Base-by-base conservation (phyloP, 2,329 filamentous ascomycete genomes). In the Aspergillus hiratsukae region DNA sequence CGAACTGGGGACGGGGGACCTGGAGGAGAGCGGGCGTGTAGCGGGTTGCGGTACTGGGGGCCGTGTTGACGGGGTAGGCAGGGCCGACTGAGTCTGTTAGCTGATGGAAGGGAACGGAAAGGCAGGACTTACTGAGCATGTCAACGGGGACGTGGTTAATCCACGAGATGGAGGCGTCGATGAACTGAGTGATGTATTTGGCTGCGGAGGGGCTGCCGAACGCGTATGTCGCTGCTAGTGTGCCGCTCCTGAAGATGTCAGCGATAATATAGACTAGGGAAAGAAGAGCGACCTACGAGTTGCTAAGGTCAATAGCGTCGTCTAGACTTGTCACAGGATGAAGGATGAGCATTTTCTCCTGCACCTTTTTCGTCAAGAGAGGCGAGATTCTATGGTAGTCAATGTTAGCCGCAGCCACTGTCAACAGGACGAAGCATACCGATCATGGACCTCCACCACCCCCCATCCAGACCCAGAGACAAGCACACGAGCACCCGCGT, bases 151-250 rank as follows among this genome's bases (percentile, higher is more conserved):
- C 76, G 52, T 84, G 80, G 66, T 87, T 87, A 54, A 83, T 72
- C 64, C 80, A 82, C 0, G 80, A 79, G 0, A 78, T 66, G 11
- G 79, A 71, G 2, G 82, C 74, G 8, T 75, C 64, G 37, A 86
- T 70, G 66, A 82, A 85, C 60, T 87, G 82, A 7, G 77, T 75
- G 4, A 87, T 73, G 59, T 87, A 87, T 65, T 87, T 87, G 17
- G 78, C 81, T 2, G 79, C 71, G 1, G 72, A 59, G 0, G 78
- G 72, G 23, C 72, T 72, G 9, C 78, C 78, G 64, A 85, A 87
- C 58, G 81, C 73, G 61, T 83, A 85, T 2, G 78, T 73, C 21
- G 80, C 80, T 0, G 78, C 68, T 1, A 80, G 63, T 0, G 72
- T 66, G 48, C 62, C 66, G 53, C 62, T 60, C 11, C 63, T 69